Evolutionary conservation across 176 grass and related monocot genomes (phyloP), one percentile per base, ranked within the genome.

Genomic region (Musa schizocarpa): DNA sequence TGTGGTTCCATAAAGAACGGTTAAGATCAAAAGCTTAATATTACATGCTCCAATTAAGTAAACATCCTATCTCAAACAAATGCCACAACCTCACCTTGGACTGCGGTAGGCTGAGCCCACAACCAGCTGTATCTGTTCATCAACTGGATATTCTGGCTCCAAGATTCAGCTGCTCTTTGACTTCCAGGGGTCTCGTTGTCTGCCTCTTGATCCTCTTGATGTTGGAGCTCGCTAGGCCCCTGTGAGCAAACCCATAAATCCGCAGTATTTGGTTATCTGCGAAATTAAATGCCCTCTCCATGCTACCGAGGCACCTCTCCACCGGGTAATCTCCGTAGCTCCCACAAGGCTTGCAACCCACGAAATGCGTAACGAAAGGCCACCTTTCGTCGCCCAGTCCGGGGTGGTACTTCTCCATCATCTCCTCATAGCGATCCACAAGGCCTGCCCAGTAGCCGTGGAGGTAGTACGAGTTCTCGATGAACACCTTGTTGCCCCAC

Each of bases 271-370:
- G 91, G 77, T 95, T 86, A 70, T 94, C 91, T 1, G 85, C 91
- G 52, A 94, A 94, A 77, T 94, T 94, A 81, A 94, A 88, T 9
- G 91, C 88, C 63, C 91, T 81, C 57, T 95, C 91, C 83, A 88
- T 95, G 13, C 75, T 80, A 16, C 23, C 68, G 68, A 84, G 67
- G 80, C 88, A 95, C 63, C 69, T 77, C 4, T 84, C 85, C 65
- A 29, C 16, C 12, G 90, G 74, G 80, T 95, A 90, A 72, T 85
- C 78, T 14, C 77, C 71, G 25, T 77, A 61, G 22, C 76, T 73
- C 2, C 68, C 73, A 63, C 88, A 95, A 0, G 79, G 81, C 19
- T 84, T 80, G 69, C 91, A 95, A 0, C 91, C 88, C 69, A 71
- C 88, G 70, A 95, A 95, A 76, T 88, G 76, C 48, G 91, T 95